Percentiles rank a stretch among this genome's conserved stretches.
Conservation (phyloP, 2,329 filamentous ascomycete genomes). For the Fusarium guadeloupense region DNA sequence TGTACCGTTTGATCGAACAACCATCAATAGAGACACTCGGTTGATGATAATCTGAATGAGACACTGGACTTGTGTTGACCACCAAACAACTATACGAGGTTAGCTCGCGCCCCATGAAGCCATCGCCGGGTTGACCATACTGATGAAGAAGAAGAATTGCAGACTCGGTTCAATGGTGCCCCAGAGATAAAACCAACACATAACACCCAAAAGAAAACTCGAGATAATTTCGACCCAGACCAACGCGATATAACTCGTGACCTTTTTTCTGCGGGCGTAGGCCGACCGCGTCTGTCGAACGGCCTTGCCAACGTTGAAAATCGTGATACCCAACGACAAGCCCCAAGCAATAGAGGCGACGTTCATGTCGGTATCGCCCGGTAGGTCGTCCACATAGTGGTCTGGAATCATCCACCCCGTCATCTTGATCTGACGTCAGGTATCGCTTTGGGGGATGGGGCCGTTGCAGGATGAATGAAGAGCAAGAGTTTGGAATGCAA, state of each 20-base stretch:
- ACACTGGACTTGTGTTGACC: conserved; percentile 52
- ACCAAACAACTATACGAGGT: conserved; percentile 39
- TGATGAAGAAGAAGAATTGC: conserved; percentile 42
- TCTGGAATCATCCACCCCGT: conserved; percentile 39
- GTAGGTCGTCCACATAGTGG: conserved; percentile 24
- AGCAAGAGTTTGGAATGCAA: neutral
- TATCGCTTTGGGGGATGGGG: too few species aligned
- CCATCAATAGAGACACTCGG: conserved; percentile 57
- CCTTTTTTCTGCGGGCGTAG: conserved; percentile 31
- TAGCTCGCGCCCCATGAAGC: neutral
- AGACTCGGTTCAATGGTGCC: conserved; percentile 45
- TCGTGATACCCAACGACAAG: conserved; percentile 36
- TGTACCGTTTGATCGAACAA: conserved; percentile 47
- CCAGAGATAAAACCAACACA: conserved; percentile 41
- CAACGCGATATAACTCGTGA: conserved; percentile 35
- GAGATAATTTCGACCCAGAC: conserved; percentile 41
- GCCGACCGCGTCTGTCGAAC: conserved; percentile 30
- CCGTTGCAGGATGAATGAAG: neutral
- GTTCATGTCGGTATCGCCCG: conserved; percentile 41
- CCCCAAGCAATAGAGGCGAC: conserved; percentile 43
- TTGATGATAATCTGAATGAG: conserved; percentile 64
- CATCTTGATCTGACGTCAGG: conserved; percentile 28
- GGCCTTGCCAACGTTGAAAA: conserved; percentile 41
- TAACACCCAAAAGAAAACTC: conserved; percentile 37
- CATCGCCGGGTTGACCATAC: conserved; percentile 24